phyloP scores from a whole-genome alignment of 208 protist species.

The Trypanosoma melophagium region DNA sequence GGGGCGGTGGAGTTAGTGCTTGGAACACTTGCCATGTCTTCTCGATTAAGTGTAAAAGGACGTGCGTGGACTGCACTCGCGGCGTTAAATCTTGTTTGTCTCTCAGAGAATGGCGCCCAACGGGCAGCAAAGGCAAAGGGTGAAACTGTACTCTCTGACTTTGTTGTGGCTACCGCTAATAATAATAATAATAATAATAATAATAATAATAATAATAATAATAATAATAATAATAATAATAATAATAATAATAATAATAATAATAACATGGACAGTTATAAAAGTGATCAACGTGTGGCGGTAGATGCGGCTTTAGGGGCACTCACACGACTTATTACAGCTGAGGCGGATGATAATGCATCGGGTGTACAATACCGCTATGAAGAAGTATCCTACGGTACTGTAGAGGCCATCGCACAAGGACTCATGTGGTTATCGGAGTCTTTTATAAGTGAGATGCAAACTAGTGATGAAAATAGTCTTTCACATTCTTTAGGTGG shows the following conservation, averaged over 20 bases:
- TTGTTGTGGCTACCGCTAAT: constrained; percentile 20
- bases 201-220: constrained; percentile 1
- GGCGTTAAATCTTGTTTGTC: constrained; percentile 66
- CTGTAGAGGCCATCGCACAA: constrained; percentile 49
- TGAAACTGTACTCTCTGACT: constrained; percentile 49
- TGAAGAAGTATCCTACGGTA: constrained; percentile 46
- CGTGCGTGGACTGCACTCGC: constrained; percentile 61
- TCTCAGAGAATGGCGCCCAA: constrained; percentile 46
- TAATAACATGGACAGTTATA: background rate
- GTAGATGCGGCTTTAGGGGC: constrained; percentile 61
- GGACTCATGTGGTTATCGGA: constrained; percentile 41
- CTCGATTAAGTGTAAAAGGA: constrained; percentile 45
- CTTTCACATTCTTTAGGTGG: constrained; percentile 33
- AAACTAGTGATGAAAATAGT: constrained; percentile 29
- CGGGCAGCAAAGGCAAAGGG: constrained; percentile 40
- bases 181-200: constrained; percentile 6
- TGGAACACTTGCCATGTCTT: constrained; percentile 47
- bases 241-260: constrained; percentile 11
- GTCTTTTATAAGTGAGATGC: constrained; percentile 52
- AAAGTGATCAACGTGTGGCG: constrained; percentile 23
- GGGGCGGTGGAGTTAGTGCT: constrained; percentile 66
- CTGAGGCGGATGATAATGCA: constrained; percentile 59
- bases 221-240: constrained; percentile 11
- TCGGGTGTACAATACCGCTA: constrained; percentile 54
- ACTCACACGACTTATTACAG: constrained; percentile 48